Percentiles rank a stretch among this genome's conserved stretches.
Evolutionary conservation across 1,284 basidiomycete species (phyloP).

Genomic region (Cryptococcus amylolentus): DNA sequence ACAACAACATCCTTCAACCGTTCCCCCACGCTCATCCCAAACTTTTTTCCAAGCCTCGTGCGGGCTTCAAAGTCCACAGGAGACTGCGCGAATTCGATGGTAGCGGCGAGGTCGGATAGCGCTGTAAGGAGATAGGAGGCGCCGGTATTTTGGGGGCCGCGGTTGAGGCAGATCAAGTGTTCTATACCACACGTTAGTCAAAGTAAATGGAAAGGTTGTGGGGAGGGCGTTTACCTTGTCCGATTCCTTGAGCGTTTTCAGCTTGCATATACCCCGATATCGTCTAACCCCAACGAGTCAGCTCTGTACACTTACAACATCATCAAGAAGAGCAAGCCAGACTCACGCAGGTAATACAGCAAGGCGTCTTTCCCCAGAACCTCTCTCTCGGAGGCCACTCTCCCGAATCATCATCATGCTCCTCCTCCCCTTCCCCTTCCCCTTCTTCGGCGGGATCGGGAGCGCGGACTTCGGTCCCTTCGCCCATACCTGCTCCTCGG

Average conservation of each 20-base stretch:
- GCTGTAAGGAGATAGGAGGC: slow-evolving; percentile 35
- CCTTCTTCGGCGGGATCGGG: not conserved
- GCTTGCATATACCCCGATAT: slow-evolving; percentile 35
- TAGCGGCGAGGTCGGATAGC: slow-evolving; percentile 23
- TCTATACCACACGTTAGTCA: slow-evolving; percentile 22
- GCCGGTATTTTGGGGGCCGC: slow-evolving; percentile 35
- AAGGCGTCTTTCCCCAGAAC: slow-evolving; percentile 23
- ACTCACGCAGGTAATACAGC: slow-evolving; percentile 29
- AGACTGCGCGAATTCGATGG: slow-evolving; percentile 13
- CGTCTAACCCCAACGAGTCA: slow-evolving; percentile 13
- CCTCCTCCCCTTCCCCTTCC: slow-evolving; percentile 1
- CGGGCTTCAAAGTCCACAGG: not conserved
- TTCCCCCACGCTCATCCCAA: not conserved
- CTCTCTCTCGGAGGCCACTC: slow-evolving; percentile 1
- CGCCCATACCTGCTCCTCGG: slow-evolving; percentile 7
- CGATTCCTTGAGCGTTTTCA: slow-evolving; percentile 41
- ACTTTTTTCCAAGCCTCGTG: not conserved
- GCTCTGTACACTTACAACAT: not conserved
- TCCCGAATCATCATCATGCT: slow-evolving; percentile 2
- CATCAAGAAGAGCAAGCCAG: not conserved
- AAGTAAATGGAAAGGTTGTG: not conserved
- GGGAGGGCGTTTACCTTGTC: slow-evolving; percentile 28
- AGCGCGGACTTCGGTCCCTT: slow-evolving; percentile 10
- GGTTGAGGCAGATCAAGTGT: slow-evolving; percentile 44
- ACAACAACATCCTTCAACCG: not conserved